Percentiles rank a stretch among this genome's conserved stretches.
Conservation (phyloP, 2,329 filamentous ascomycete genomes). For the Herpomyces periplanetae region DNA sequence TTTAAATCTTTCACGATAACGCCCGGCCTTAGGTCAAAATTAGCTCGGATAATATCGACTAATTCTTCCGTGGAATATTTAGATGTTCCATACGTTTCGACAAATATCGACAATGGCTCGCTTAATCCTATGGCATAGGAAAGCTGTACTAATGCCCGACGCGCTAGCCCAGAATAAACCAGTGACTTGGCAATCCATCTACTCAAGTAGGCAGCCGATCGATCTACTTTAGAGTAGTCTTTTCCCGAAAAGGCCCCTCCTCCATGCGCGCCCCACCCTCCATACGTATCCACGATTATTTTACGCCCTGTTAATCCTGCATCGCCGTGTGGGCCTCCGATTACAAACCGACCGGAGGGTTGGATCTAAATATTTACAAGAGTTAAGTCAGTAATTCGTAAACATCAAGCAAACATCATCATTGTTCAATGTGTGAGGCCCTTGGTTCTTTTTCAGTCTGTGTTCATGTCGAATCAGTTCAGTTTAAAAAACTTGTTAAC, state of each 20-base stretch:
- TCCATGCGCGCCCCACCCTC: constrained; percentile 97
- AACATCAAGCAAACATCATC: constrained; percentile 3
- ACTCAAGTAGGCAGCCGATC: constrained; percentile 79
- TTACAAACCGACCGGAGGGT: constrained; percentile 93
- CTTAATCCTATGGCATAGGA: constrained; percentile 97
- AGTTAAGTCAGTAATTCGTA: not conserved
- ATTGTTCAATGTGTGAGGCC: no score
- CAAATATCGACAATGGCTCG: constrained; percentile 87
- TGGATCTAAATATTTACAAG: constrained; percentile 19
- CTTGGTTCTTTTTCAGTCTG: no score
- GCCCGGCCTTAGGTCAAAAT: constrained; percentile 93
- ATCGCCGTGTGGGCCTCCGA: constrained; percentile 93
- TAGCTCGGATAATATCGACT: constrained; percentile 62
- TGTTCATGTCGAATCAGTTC: no score
- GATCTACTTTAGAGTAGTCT: constrained; percentile 99
- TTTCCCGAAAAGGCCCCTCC: constrained; percentile 99
- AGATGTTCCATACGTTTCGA: constrained; percentile 88
- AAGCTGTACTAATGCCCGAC: constrained; percentile 78
- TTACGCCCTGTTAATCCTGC: constrained; percentile 93
- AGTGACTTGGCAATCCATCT: constrained; percentile 98
- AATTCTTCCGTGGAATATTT: constrained; percentile 61
- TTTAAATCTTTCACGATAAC: constrained; percentile 93
- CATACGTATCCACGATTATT: constrained; percentile 98
- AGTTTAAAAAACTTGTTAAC: no score
- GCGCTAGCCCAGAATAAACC: constrained; percentile 49